Evolutionary conservation across 2,329 filamentous ascomycete genomes (phyloP), one percentile per base, ranked within the genome.

Genomic region (Emmonsiellopsis sp.): DNA sequence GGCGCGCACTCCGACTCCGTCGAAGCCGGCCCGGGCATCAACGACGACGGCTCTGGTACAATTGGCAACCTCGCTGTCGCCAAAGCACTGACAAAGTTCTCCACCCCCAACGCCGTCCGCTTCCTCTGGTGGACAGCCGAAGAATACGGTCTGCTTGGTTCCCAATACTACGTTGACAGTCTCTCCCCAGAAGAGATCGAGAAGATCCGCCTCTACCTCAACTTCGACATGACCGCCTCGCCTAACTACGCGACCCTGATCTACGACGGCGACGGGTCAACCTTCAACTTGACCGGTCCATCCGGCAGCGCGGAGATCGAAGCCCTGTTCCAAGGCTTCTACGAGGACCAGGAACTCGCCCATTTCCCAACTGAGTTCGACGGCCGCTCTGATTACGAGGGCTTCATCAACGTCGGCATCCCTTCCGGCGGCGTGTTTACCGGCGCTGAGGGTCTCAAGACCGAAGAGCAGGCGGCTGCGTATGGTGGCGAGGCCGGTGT

Each of bases 381-480:
- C 61, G 87, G 87, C 6, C 83, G 87, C 55, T 88, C 84, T 58
- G 88, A 93, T 69, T 92, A 92, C 62, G 85, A 84, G 50, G 84
- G 82, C 1, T 91, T 92, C 73, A 85, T 90, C 62, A 77, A 81
- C 37, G 77, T 80, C 53, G 84, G 84, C 2, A 89, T 91, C 42
- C 85, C 87, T 0, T 81, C 81, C 1, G 86, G 87, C 26, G 87
- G 87, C 32, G 81, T 91, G 56, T 86, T 86, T 52, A 89, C 87
- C 2, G 87, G 87, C 40, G 87, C 87, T 1, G 87, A 91, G 68
- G 85, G 80, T 10, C 67, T 87, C 70, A 91, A 90, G 79, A 89
- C 85, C 0, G 70, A 77, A 49, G 76, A 82, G 35, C 84, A 91
- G 65, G 79, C 70, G 2, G 73, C 71, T 41, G 70, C 82, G 70